Conservation (phyloP, 768 basidiomycete genomes). For the Phallus indusiatus region DNA sequence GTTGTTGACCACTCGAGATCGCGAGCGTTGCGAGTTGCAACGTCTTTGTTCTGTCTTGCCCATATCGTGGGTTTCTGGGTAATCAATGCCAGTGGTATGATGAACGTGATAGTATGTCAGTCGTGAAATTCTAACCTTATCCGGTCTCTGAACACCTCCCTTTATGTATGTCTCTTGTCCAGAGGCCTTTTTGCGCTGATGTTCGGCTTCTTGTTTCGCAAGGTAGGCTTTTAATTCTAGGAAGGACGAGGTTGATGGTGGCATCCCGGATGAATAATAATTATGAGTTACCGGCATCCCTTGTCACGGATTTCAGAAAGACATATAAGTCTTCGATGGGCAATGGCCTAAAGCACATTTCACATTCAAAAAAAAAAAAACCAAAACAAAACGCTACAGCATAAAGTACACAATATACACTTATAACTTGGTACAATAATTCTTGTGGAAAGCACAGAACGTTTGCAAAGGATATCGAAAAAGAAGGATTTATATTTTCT, state of each 20-base stretch:
- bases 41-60: constrained; percentile 68
- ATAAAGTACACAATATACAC: no score
- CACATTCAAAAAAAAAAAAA: no score
- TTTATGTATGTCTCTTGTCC: constrained; percentile 44
- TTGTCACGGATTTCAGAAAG: no score
- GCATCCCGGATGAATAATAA: neutral
- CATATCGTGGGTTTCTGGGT: constrained; percentile 69
- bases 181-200: constrained; percentile 48
- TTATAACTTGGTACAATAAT: no score
- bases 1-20: constrained; percentile 66
- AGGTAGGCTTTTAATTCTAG: constrained; percentile 68
- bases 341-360: no score
- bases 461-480: neutral
- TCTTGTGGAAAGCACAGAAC: neutral
- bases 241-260: constrained; percentile 38
- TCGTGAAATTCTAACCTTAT: constrained; percentile 45
- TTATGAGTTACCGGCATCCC: no score
- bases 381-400: no score
- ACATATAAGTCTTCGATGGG: no score
- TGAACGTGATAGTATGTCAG: neutral
- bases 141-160: constrained; percentile 55
- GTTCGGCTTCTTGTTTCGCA: constrained; percentile 45
- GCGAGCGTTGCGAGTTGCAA: constrained; percentile 48
- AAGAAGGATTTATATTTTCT: neutral
- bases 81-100: no score